A percentile compares a stretch with the other conserved stretches of the same genome.
phyloP scores from a whole-genome alignment of 2,329 filamentous ascomycete genomes.

The Sporothrix protearum region DNA sequence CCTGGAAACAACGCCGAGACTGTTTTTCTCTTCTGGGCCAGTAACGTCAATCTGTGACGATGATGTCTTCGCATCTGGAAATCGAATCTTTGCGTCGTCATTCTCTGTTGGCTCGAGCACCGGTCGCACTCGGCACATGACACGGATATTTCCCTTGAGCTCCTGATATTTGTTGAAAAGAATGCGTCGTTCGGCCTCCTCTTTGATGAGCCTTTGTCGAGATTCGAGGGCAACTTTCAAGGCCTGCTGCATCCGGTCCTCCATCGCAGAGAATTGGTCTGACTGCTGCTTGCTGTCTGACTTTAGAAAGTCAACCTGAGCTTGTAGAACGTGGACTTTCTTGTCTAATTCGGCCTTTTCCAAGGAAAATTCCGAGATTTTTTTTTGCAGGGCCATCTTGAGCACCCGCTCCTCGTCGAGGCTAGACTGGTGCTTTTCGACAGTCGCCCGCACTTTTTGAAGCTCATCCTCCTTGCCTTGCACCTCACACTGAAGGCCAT shows the following conservation, averaged over 20 bases:
- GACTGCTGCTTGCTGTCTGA: slow-evolving; percentile 87
- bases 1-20: slow-evolving; percentile 68
- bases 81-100: slow-evolving; percentile 68
- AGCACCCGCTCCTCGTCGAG: slow-evolving; percentile 62
- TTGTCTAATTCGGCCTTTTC: slow-evolving; percentile 68
- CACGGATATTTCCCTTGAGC: slow-evolving; percentile 94
- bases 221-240: slow-evolving; percentile 64
- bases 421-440: slow-evolving; percentile 48
- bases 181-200: slow-evolving; percentile 85
- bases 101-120: slow-evolving; percentile 58
- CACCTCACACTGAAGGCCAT: slow-evolving; percentile 47
- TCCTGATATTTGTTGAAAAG: slow-evolving; percentile 98
- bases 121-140: slow-evolving; percentile 94
- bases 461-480: slow-evolving; percentile 54
- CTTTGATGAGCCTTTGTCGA: slow-evolving; percentile 78
- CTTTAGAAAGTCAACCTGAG: slow-evolving; percentile 84
- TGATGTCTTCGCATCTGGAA: slow-evolving; percentile 78
- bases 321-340: slow-evolving; percentile 69
- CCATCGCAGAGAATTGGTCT: slow-evolving; percentile 76
- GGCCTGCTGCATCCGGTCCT: slow-evolving; percentile 75
- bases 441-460: slow-evolving; percentile 45
- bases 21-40: slow-evolving; percentile 79
- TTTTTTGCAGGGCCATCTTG: slow-evolving; percentile 52
- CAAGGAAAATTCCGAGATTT: slow-evolving; percentile 56
- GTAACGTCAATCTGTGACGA: slow-evolving; percentile 81